A percentile compares a stretch with the other conserved stretches of the same genome.
These are phyloP conservation scores for Kwoniella newhampshirensis DNA, from an alignment of 768 basidiomycete genomes.

Conservation along the genomic window DNA sequence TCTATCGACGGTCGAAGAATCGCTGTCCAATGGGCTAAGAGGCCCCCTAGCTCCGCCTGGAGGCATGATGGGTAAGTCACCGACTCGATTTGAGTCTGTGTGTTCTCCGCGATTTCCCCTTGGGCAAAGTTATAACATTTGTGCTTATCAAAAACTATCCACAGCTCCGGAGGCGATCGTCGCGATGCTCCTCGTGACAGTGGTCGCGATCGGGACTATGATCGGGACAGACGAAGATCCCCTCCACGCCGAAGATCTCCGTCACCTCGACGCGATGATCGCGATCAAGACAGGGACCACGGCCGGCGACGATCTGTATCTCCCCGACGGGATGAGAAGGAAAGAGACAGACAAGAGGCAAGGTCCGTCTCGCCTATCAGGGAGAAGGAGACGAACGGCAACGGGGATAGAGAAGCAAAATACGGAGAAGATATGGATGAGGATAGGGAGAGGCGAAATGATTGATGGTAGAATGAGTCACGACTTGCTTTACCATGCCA, in stretches of 20 bases:
- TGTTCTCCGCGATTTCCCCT: too few species aligned
- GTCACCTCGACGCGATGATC: conserved; percentile 12
- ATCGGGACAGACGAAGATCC: conserved; percentile 15
- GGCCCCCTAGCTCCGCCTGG: conserved; percentile 79
- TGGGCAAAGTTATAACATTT: too few species aligned
- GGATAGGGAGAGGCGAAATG: conserved; percentile 54
- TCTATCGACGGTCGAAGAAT: conserved; percentile 71
- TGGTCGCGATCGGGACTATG: conserved; percentile 20
- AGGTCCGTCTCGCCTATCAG: conserved; percentile 12
- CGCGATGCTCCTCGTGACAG: background rate
- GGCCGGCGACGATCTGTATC: conserved; percentile 50
- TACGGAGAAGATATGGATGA: conserved; percentile 36
- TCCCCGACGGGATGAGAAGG: conserved; percentile 44
- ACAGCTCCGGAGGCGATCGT: too few species aligned
- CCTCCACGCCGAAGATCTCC: conserved; percentile 21
- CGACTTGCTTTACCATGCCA: too few species aligned
- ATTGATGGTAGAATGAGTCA: conserved; percentile 12
- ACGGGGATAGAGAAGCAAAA: conserved; percentile 11
- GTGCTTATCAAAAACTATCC: too few species aligned
- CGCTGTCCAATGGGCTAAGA: conserved; percentile 69
- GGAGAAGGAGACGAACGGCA: conserved; percentile 19
- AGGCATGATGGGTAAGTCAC: conserved; percentile 62
- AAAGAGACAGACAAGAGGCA: conserved; percentile 11
- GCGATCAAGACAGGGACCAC: conserved; percentile 53
- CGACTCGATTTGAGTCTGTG: too few species aligned